Conservation (phyloP, 768 basidiomycete species). For the Glaciozyma martinii region DNA sequence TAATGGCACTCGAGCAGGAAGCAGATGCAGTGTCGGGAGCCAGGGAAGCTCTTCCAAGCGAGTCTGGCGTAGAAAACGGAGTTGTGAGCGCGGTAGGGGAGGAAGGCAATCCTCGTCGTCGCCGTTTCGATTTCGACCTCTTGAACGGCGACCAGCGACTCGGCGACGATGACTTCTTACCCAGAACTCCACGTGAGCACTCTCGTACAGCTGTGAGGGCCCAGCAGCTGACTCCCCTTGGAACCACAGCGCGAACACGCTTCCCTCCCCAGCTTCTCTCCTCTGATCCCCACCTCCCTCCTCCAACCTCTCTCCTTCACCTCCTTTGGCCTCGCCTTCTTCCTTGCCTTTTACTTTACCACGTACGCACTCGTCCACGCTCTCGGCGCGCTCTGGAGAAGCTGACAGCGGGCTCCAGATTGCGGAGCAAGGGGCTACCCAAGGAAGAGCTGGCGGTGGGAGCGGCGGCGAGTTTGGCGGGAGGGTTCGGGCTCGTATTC, state of each 20-base stretch:
- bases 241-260: neutral
- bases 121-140: too few species aligned
- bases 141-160: too few species aligned
- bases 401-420: slow-evolving; percentile 44
- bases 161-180: neutral
- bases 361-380: neutral
- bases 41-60: too few species aligned
- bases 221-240: neutral
- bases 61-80: too few species aligned
- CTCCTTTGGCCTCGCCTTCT: slow-evolving; percentile 4
- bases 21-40: too few species aligned
- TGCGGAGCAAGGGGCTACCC: slow-evolving; percentile 61
- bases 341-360: slow-evolving; percentile 12
- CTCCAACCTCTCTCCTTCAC: slow-evolving; percentile 1
- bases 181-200: neutral
- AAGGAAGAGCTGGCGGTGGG: slow-evolving; percentile 63
- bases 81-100: too few species aligned
- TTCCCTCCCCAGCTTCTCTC: slow-evolving; percentile 2
- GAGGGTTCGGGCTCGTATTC: slow-evolving; percentile 76
- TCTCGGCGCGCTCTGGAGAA: neutral
- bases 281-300: neutral
- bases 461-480: slow-evolving; percentile 63
- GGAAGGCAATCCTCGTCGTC: too few species aligned
- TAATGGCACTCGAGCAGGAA: too few species aligned
- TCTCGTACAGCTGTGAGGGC: neutral